Percentiles rank a stretch among this genome's conserved stretches.
These are phyloP conservation scores for Ustilago trichophora DNA, from an alignment of 1,284 basidiomycete species.

Conservation along the genomic window DNA sequence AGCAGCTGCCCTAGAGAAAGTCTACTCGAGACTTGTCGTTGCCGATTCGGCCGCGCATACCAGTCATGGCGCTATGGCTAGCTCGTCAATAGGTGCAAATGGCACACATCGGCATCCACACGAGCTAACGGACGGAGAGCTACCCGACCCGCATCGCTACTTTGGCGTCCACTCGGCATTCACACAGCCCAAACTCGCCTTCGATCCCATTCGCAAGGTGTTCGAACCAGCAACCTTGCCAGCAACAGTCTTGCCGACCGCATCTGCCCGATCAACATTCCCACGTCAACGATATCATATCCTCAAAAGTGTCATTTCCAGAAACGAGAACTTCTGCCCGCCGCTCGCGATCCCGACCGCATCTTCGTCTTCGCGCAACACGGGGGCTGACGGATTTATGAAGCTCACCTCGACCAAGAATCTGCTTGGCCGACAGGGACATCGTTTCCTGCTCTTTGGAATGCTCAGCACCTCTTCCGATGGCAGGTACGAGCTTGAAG, in stretches of 20 bases:
- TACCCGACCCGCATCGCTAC: slow-evolving; percentile 84
- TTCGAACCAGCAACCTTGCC: slow-evolving; percentile 71
- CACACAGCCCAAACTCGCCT: slow-evolving; percentile 91
- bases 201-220: slow-evolving; percentile 82
- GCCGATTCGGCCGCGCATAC: slow-evolving; percentile 50
- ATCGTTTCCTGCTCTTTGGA: slow-evolving; percentile 91
- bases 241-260: slow-evolving; percentile 46
- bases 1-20: slow-evolving; percentile 48
- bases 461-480: slow-evolving; percentile 90
- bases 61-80: neutral
- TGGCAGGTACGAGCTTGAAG: slow-evolving; percentile 88
- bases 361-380: slow-evolving; percentile 5
- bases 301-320: slow-evolving; percentile 54
- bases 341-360: slow-evolving; percentile 48
- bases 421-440: slow-evolving; percentile 86
- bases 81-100: neutral
- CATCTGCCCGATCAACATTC: slow-evolving; percentile 41
- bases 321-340: slow-evolving; percentile 65
- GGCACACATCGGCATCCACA: slow-evolving; percentile 22
- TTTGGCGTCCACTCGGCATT: slow-evolving; percentile 87
- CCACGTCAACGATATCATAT: slow-evolving; percentile 56
- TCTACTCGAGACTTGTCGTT: slow-evolving; percentile 60
- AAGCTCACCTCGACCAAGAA: slow-evolving; percentile 94
- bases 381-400: slow-evolving; percentile 49
- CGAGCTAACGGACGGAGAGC: slow-evolving; percentile 68